Evolutionary conservation across 2,329 filamentous ascomycete species (phyloP).

Genomic region (Purpureocillium lavendulum): DNA sequence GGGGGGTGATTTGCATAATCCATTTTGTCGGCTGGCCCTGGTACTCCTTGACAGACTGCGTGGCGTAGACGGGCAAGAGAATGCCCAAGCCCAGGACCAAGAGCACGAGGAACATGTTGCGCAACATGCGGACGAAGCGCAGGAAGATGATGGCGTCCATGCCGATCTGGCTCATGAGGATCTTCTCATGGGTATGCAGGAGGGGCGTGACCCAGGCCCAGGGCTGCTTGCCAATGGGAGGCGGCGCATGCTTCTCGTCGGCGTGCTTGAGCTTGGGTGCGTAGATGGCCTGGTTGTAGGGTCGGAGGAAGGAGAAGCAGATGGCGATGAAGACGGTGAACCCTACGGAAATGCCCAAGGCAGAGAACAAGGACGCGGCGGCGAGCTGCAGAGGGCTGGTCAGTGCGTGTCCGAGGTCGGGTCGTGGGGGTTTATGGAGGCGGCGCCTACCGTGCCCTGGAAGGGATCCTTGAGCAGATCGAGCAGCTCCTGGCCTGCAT

Average conservation of each 20-base stretch:
- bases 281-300: slow-evolving; percentile 87
- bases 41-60: slow-evolving; percentile 24
- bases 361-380: slow-evolving; percentile 59
- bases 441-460: slow-evolving; percentile 30
- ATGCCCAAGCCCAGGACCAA: slow-evolving; percentile 66
- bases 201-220: slow-evolving; percentile 82
- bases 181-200: slow-evolving; percentile 66
- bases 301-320: slow-evolving; percentile 80
- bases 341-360: slow-evolving; percentile 71
- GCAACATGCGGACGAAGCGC: slow-evolving; percentile 81
- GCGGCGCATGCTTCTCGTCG: slow-evolving; percentile 82
- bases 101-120: slow-evolving; percentile 76
- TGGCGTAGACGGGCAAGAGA: slow-evolving; percentile 72
- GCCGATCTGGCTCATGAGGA: slow-evolving; percentile 74
- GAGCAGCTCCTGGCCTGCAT: slow-evolving; percentile 35
- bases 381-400: slow-evolving; percentile 15
- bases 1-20: slow-evolving; percentile 54
- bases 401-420: background rate
- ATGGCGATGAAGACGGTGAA: slow-evolving; percentile 67
- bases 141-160: slow-evolving; percentile 89
- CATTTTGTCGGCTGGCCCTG: slow-evolving; percentile 21
- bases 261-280: slow-evolving; percentile 89
- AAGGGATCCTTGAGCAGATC: slow-evolving; percentile 44
- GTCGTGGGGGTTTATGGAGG: background rate
- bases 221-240: slow-evolving; percentile 75